Evolutionary conservation across 1,139 yeast species (phyloP).

Genomic region (Yamadazyma friedrichii): DNA sequence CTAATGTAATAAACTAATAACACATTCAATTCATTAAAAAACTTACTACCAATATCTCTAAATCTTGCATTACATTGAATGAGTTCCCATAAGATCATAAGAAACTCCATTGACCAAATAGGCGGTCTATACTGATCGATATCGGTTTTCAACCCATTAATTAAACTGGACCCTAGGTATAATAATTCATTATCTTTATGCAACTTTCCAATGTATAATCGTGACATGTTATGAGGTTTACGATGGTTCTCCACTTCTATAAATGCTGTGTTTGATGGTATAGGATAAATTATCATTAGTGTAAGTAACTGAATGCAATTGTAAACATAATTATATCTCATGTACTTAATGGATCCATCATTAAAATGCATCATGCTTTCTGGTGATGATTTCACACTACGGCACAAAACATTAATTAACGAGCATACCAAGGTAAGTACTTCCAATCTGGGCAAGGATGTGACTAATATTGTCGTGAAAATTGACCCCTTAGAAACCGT

Average conservation of each 20-base stretch:
- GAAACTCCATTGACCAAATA: conserved; percentile 53
- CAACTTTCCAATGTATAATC: conserved; percentile 52
- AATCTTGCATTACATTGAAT: conserved; percentile 66
- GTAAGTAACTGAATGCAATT: conserved; percentile 63
- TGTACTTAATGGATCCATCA: conserved; percentile 36
- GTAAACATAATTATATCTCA: conserved; percentile 51
- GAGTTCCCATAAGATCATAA: conserved; percentile 73
- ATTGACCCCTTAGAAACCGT: conserved; percentile 53
- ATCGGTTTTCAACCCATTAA: conserved; percentile 39
- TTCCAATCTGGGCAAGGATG: conserved; percentile 49
- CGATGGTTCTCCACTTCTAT: not conserved
- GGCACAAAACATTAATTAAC: conserved; percentile 57
- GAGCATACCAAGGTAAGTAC: conserved; percentile 63
- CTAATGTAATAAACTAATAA: conserved; percentile 57
- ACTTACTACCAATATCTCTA: conserved; percentile 45
- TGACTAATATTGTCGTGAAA: conserved; percentile 58
- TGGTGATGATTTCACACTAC: conserved; percentile 28
- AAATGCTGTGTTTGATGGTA: conserved; percentile 40
- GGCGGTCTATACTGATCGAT: conserved; percentile 28
- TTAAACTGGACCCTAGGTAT: conserved; percentile 45
- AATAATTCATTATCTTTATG: conserved; percentile 54
- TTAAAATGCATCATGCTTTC: conserved; percentile 36
- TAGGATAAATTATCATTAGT: conserved; percentile 61
- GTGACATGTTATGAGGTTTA: conserved; percentile 45
- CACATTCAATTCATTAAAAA: conserved; percentile 54